phyloP scores from a whole-genome alignment of 192 early-diverging fungal species.

The Coemansia sp. region DNA sequence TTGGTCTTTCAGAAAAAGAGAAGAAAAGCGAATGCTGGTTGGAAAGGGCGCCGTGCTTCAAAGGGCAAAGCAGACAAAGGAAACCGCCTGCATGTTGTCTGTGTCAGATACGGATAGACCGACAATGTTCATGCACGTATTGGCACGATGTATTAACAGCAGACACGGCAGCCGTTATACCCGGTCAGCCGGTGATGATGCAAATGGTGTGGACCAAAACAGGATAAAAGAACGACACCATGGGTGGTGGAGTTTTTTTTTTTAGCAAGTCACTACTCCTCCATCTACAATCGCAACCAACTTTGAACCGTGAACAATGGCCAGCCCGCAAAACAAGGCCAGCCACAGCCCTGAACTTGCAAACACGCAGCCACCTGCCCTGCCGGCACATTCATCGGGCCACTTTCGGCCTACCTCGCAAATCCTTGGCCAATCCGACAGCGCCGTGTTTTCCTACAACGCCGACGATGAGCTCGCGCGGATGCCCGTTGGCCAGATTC shows the following conservation, averaged over 20 bases:
- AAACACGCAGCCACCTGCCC: not conserved
- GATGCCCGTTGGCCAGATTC: conserved; percentile 15
- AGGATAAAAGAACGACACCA: not conserved
- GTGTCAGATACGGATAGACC: not conserved
- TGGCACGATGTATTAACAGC: not conserved
- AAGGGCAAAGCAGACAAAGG: not conserved
- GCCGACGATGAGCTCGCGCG: conserved; percentile 1
- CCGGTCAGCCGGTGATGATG: not conserved
- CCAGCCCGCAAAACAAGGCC: not conserved
- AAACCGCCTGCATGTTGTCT: not conserved
- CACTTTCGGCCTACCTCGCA: conserved; percentile 7
- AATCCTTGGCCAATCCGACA: not conserved
- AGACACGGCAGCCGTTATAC: not conserved
- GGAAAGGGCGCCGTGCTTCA: not conserved
- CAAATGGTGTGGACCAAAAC: too few species aligned
- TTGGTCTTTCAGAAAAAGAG: not conserved
- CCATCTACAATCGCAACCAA: not conserved
- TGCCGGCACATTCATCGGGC: not conserved
- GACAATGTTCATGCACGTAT: not conserved
- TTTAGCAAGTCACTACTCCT: not conserved
- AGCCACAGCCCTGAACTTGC: not conserved
- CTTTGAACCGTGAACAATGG: not conserved
- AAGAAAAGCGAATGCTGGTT: not conserved
- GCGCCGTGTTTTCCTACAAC: conserved; percentile 7
- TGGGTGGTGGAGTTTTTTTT: too few species aligned